Evolutionary conservation across 73 alveolate species (phyloP).

Genomic region (Tetrahymena elliotti): DNA sequence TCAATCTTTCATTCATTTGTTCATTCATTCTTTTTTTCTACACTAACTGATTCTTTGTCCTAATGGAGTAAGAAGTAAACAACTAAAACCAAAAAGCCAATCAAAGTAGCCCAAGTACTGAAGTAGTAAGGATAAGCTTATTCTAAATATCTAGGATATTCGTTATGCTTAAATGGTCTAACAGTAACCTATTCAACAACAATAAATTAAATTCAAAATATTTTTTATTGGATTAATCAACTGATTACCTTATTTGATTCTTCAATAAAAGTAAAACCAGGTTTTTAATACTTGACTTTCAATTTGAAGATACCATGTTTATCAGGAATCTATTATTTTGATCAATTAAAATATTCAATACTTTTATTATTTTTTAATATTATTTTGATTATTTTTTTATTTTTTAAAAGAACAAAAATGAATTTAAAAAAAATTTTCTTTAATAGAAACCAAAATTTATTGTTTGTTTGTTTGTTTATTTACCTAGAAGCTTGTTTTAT

Average conservation of each 20-base stretch:
- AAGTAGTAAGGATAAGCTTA: conserved; percentile 38
- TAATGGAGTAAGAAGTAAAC: conserved; percentile 26
- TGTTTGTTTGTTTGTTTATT: not conserved
- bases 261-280: conserved; percentile 34
- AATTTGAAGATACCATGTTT: conserved; percentile 33
- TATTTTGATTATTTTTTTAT: not conserved
- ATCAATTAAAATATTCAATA: not conserved
- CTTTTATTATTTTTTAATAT: not conserved
- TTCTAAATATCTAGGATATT: conserved; percentile 29
- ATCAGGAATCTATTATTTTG: conserved; percentile 38
- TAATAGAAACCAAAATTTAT: too few species aligned
- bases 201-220: not conserved
- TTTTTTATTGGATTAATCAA: not conserved
- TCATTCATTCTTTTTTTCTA: not conserved
- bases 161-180: conserved; percentile 41
- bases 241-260: not conserved
- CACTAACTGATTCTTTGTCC: not conserved
- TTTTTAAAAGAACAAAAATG: not conserved
- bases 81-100: conserved; percentile 35
- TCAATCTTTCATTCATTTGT: not conserved
- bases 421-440: too few species aligned
- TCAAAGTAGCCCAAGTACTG: conserved; percentile 26
- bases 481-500: conserved; percentile 19
- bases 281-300: conserved; percentile 18
- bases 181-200: conserved; percentile 34